phyloP scores from a whole-genome alignment of 495 filamentous ascomycete species.

The Neurospora sp. region DNA sequence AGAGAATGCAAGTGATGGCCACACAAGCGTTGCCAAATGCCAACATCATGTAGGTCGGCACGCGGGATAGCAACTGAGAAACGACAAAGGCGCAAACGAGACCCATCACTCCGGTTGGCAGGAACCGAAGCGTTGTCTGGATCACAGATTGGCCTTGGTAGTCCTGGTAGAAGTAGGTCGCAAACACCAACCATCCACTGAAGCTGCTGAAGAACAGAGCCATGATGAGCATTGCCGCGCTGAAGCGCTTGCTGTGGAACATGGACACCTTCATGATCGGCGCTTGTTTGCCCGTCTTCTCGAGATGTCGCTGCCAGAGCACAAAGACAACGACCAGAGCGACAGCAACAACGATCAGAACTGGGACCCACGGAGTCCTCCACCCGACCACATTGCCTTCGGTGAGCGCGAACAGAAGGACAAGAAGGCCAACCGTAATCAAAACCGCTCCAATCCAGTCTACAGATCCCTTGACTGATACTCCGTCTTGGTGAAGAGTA shows the following conservation, averaged over 20 bases:
- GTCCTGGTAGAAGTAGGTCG: slow-evolving; percentile 55
- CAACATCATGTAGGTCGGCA: slow-evolving; percentile 44
- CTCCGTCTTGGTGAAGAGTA: slow-evolving; percentile 18
- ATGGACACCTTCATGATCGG: slow-evolving; percentile 52
- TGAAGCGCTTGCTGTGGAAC: slow-evolving; percentile 43
- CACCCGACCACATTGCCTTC: slow-evolving; percentile 59
- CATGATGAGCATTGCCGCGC: slow-evolving; percentile 51
- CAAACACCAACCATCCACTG: slow-evolving; percentile 49
- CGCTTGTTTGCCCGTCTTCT: slow-evolving; percentile 26
- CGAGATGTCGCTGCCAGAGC: slow-evolving; percentile 53
- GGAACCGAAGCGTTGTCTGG: slow-evolving; percentile 51
- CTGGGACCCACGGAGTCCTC: slow-evolving; percentile 54
- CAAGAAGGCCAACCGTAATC: slow-evolving; percentile 51
- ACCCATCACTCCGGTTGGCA: slow-evolving; percentile 48
- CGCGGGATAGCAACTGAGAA: slow-evolving; percentile 42
- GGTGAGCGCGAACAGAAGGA: slow-evolving; percentile 52
- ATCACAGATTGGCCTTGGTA: slow-evolving; percentile 44
- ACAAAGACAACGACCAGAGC: slow-evolving; percentile 49
- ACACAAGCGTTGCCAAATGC: slow-evolving; percentile 41
- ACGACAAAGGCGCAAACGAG: slow-evolving; percentile 39
- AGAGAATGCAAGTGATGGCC: slow-evolving; percentile 40
- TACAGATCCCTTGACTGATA: slow-evolving; percentile 30
- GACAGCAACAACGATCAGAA: slow-evolving; percentile 52
- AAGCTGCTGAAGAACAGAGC: slow-evolving; percentile 49
- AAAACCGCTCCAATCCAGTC: slow-evolving; percentile 58